Base-by-base conservation (phyloP, 768 basidiomycete species). In the Suillus luteus region DNA sequence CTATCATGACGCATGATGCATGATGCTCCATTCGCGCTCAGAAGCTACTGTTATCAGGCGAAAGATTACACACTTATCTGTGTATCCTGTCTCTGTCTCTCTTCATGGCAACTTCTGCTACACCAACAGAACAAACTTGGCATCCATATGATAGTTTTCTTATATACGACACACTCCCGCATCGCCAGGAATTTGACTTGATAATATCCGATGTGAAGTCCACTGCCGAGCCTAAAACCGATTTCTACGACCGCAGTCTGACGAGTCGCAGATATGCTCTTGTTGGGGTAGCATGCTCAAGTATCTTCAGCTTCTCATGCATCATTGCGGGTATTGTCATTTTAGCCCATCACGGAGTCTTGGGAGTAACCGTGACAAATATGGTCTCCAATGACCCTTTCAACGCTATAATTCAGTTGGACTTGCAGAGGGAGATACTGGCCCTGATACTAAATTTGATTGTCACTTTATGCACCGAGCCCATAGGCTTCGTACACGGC, bases 181-280 rank as follows among this genome's bases (percentile, higher is more conserved):
- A n/a, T 33, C 19, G 5, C 10, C 52, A n/a, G 19, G 33, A 68
- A 64, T 74, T 65, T 11, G 74, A 70, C 54, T 63, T 64, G 22
- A 63, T 69, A 27, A 6, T 64, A 41, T 69, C 69, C 55, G 65
- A 68, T 51, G 61, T 43, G 22, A 71, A 61, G 54, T 68, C 67
- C 37, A 71, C 67, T 7, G 52, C 11, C 1, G 19, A 35, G 5
- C 58, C 74, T 5, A 67, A 69, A 3, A 66, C 70, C 59, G 70
- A 74, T 22, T 72, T 72, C 43, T 74, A 74, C 49, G 69, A 75
- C 52, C 70, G 69, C 44, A 71, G 74, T 62, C 62, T 67, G 12
- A 55, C 64, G 8, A 70, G 69, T 27, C 73, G 75, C 59, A 64
- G 37, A 43, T 22, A 70, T 3, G 66, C 67, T 62, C 69, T 75